A percentile compares a stretch with the other conserved stretches of the same genome.
Conservation (phyloP, 257 asterid species). For the Eustoma russellianum region DNA sequence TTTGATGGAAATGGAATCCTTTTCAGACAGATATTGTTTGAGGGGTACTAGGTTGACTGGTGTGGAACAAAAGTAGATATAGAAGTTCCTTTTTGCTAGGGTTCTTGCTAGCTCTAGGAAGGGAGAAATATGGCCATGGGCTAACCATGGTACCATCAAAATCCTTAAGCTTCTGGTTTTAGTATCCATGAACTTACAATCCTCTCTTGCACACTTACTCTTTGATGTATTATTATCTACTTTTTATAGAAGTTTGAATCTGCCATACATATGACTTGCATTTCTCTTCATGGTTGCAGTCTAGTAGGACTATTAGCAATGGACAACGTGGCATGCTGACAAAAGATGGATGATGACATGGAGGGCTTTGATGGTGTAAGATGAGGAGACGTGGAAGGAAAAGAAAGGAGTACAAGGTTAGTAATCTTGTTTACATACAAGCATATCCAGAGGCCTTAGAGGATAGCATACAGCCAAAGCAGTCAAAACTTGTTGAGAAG, state of each 20-base stretch:
- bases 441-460: too few relatives aligned
- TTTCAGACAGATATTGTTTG: conserved; percentile 20
- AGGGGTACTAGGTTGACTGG: conserved; percentile 32
- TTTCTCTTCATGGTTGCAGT: not conserved
- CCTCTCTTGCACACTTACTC: too few relatives aligned
- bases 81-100: conserved; percentile 33
- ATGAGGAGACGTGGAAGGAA: conserved; percentile 4
- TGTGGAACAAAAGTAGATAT: conserved; percentile 43
- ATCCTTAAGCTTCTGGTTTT: conserved; percentile 33
- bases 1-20: conserved; percentile 34
- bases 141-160: conserved; percentile 69
- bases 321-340: conserved; percentile 4
- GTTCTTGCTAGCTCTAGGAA: conserved; percentile 51
- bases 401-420: not conserved
- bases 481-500: too few relatives aligned
- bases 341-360: conserved; percentile 5
- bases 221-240: not conserved
- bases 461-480: too few relatives aligned
- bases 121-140: conserved; percentile 60
- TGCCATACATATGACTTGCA: too few relatives aligned
- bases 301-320: not conserved
- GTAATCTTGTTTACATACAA: too few relatives aligned
- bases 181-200: conserved; percentile 27
- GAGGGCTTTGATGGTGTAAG: not conserved
- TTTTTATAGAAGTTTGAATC: not conserved